A percentile compares a stretch with the other conserved stretches of the same genome.
Conservation (phyloP, 2,329 filamentous ascomycete species). For the Blastomyces emzantsi region DNA sequence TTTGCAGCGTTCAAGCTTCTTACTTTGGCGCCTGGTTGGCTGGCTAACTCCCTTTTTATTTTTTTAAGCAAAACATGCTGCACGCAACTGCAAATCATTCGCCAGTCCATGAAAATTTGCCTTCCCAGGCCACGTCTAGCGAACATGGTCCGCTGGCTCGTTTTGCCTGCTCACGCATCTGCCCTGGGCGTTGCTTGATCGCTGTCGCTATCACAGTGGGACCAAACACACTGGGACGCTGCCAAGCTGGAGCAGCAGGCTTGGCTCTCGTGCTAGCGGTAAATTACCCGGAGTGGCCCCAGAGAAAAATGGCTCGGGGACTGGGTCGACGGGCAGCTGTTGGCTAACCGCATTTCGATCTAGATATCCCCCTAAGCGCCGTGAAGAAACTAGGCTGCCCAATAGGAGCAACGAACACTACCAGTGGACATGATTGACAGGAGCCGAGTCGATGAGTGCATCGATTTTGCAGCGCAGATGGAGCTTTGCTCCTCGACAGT, state of each 20-base stretch:
- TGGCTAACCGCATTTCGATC: slow-evolving; percentile 1
- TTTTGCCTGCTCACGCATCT: not conserved
- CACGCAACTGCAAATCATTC: not conserved
- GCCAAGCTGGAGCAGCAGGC: slow-evolving; percentile 1
- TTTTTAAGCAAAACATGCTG: not conserved
- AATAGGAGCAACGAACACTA: not conserved
- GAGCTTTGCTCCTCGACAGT: not conserved
- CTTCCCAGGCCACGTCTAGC: not conserved
- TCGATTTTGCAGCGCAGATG: not conserved
- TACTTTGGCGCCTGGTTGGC: not conserved
- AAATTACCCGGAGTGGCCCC: not conserved
- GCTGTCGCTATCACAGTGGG: not conserved
- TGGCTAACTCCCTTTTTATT: not conserved
- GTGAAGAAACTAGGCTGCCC: not conserved
- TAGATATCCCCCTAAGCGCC: not conserved
- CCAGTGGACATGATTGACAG: not conserved
- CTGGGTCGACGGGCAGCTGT: not conserved
- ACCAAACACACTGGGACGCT: not conserved
- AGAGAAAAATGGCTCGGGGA: not conserved
- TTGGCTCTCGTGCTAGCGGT: not conserved
- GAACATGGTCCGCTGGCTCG: not conserved
- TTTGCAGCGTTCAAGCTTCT: not conserved
- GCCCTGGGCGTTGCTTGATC: not conserved
- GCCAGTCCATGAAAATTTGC: not conserved
- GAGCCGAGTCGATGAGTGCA: too few species aligned